Conservation (phyloP, 148 eudicot species). For the Camellia lanceoleosa region DNA sequence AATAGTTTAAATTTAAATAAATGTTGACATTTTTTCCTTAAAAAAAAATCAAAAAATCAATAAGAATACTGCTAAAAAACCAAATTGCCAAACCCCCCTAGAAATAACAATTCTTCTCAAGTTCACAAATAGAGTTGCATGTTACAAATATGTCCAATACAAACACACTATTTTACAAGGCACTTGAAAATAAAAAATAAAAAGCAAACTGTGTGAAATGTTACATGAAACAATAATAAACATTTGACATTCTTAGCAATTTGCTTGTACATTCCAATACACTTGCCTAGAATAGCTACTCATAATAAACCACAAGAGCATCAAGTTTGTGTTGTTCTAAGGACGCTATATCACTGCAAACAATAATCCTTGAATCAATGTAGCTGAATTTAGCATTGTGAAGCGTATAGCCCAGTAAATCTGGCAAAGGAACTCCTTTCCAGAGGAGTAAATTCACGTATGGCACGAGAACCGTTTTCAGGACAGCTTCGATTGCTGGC, state of each 20-base stretch:
- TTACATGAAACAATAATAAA: neutral
- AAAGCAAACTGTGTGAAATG: neutral
- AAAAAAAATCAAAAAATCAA: too few relatives aligned
- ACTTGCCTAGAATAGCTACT: neutral
- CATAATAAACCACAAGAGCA: neutral
- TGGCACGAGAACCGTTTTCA: conserved; percentile 56
- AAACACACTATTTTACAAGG: neutral
- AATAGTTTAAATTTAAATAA: too few relatives aligned
- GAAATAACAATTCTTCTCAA: neutral
- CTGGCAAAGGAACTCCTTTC: conserved; percentile 62
- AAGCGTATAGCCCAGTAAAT: conserved; percentile 61
- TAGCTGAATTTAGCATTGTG: conserved; percentile 50
- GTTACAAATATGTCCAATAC: neutral
- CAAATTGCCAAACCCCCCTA: too few relatives aligned
- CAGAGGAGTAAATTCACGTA: conserved; percentile 49
- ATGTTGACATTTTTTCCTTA: too few relatives aligned
- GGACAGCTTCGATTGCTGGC: conserved; percentile 51
- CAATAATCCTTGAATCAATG: conserved; percentile 43
- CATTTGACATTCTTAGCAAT: neutral
- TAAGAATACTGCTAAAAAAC: too few relatives aligned
- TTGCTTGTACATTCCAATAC: neutral
- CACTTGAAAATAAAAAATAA: neutral
- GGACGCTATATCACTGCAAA: conserved; percentile 47
- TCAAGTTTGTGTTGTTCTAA: conserved; percentile 4
- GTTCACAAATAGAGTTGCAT: neutral